Evolutionary conservation across 257 asterid species (phyloP), one percentile per base, ranked within the genome.

Genomic region (Solanum stenotomum): DNA sequence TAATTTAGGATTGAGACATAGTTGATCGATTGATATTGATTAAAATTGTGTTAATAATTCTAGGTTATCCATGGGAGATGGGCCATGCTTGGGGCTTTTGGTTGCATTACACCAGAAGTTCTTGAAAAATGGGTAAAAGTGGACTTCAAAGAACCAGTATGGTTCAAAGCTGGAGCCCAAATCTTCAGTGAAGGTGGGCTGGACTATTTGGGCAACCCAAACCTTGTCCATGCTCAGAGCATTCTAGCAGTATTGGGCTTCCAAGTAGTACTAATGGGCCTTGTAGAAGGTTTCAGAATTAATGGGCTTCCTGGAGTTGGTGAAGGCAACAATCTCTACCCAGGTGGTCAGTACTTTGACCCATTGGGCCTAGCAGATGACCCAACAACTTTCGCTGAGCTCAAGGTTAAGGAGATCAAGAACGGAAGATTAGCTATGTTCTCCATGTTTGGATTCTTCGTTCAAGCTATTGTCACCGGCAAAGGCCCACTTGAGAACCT

Each of bases 101-200:
- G 98, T 25, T 94, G 97, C 95, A 93, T 94, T 87, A 93, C 97
- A 77, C 97, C 98, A 12, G 95, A 95, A 88, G 93, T 94, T 46
- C 98, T 95, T 65, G 92, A 90, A 27, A 94, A 92, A 88, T 93
- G 92, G 91, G 86, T 94, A 5, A 92, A 86, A 8, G 95, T 94
- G 20, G 89, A 87, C 89, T 95, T 95, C 93, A 94, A 95, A 61
- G 97, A 95, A 88, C 95, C 98, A 5, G 94, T 95, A 6, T 95
- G 98, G 98, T 95, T 95, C 95, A 95, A 94, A 92, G 98, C 96
- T 1, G 98, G 98, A 3, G 86, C 97, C 0, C 98, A 95, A 44
- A 95, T 95, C 93, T 94, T 94, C 92, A 88, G 95, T 5, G 95
- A 91, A 68, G 98, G 98, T 2, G 98, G 98, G 7, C 90, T 95